Conservation (phyloP, 257 asterid species). For the Nicotiana knightiana region DNA sequence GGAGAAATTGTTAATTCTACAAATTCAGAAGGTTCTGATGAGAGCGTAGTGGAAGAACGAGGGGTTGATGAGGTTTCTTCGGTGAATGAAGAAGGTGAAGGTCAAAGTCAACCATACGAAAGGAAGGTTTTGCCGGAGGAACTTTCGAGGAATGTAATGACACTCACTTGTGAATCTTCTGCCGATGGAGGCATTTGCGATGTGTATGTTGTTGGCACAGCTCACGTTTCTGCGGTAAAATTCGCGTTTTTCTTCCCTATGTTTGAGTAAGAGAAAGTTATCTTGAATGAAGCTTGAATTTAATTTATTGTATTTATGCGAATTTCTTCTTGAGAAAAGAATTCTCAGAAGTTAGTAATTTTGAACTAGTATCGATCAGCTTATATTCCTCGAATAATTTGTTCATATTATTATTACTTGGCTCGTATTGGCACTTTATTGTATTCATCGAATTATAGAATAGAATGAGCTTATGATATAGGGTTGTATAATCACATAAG, state of each 20-base stretch:
- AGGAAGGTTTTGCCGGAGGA: slow-evolving; percentile 68
- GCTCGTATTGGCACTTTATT: background rate
- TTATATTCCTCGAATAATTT: background rate
- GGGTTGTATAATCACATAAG: slow-evolving; percentile 1
- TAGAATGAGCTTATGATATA: background rate
- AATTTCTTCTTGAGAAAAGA: background rate
- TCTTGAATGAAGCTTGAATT: background rate
- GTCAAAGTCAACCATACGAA: slow-evolving; percentile 8
- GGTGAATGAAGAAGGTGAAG: background rate
- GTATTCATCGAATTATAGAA: background rate
- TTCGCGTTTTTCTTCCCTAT: background rate
- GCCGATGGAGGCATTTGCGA: slow-evolving; percentile 78
- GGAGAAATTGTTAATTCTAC: background rate
- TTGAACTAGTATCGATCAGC: background rate
- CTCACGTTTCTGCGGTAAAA: slow-evolving; percentile 43
- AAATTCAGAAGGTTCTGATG: background rate
- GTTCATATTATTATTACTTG: background rate
- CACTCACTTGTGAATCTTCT: slow-evolving; percentile 63
- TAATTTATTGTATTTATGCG: background rate
- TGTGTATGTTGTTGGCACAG: slow-evolving; percentile 83
- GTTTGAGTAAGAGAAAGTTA: background rate
- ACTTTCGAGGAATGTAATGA: slow-evolving; percentile 50
- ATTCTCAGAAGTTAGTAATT: background rate
- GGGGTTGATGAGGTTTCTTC: background rate
- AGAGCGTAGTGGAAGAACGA: slow-evolving; percentile 7